Percentiles rank a stretch among this genome's conserved stretches.
These are phyloP conservation scores for Verticillium longisporum DNA, from an alignment of 2,329 filamentous ascomycete genomes.

Conservation along the genomic window DNA sequence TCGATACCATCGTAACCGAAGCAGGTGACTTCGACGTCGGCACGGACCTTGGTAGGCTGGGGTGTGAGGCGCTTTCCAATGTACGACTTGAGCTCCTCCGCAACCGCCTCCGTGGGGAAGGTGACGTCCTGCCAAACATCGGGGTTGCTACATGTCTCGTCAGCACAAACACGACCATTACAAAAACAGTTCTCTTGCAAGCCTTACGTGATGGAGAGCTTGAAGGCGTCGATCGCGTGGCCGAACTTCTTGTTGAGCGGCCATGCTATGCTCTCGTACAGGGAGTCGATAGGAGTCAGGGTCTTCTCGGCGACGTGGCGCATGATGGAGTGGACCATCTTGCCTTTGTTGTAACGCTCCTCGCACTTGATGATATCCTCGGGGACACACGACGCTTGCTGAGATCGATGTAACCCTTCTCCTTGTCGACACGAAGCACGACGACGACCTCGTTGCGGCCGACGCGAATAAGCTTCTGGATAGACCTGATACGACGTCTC, in stretches of 20 bases:
- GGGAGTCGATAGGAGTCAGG: conserved; percentile 81
- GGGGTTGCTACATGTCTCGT: conserved; percentile 60
- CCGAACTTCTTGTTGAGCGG: conserved; percentile 97
- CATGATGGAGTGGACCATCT: conserved; percentile 99
- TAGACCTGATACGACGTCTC: conserved; percentile 94
- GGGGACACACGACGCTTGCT: conserved; percentile 94
- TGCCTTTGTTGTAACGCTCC: conserved; percentile 99
- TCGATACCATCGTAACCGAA: conserved; percentile 97
- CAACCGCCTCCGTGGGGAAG: conserved; percentile 79
- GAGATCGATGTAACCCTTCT: conserved; percentile 99
- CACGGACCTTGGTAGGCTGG: conserved; percentile 97
- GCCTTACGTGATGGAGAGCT: conserved; percentile 90
- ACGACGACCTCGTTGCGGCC: conserved; percentile 98
- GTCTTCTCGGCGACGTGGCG: conserved; percentile 98
- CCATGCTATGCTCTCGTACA: conserved; percentile 95
- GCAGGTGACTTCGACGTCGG: conserved; percentile 94
- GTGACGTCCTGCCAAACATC: conserved; percentile 91
- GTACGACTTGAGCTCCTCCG: conserved; percentile 87
- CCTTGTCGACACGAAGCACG: conserved; percentile 96
- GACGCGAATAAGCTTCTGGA: conserved; percentile 97
- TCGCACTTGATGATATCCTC: conserved; percentile 99
- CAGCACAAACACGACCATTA: not conserved
- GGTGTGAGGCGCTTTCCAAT: conserved; percentile 96
- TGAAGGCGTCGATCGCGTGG: conserved; percentile 95
- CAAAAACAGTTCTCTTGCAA: not conserved